Base-by-base conservation (phyloP, 805 yeast genomes). In the Diddensiella santjacobensis region DNA sequence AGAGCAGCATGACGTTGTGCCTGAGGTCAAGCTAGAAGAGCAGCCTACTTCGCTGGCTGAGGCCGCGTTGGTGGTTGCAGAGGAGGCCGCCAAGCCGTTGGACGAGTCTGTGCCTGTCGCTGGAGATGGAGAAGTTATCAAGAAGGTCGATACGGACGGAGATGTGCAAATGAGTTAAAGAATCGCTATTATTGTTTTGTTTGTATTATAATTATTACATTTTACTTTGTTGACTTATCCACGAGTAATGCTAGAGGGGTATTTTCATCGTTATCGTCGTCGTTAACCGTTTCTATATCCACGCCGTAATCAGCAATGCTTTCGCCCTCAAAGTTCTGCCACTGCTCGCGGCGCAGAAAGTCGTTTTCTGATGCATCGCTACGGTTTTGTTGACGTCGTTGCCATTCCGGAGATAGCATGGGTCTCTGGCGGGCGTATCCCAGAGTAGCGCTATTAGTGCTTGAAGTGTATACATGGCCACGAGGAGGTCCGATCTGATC, bases 241-340 rank as follows among this genome's bases (percentile, higher is more conserved):
- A 47, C 24, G 20, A 42, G 40, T 11, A n/a, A 24, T 13, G 42
- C 51, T n/a, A 51, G 22, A 5, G 54, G 54, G 13, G 22, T 30
- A n/a, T 6, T 30, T 11, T 42, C 39, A 15, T 41, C 42, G 35
- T 41, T 31, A 6, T n/a, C 24, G 10, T 30, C 24, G 19, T 18
- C 37, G 18, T 22, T 17, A n/a, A 49, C 36, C 15, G 58, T 45
- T 15, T 54, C 58, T 2, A 50, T 30, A 60, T 90, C 97, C 2
- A 91, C 98, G 0, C 98, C 98, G 63, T 80, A 90, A 65, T 88
- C 96, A 35, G 75, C 76, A 40, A 91, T 68, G 10, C 76, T 75
- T 59, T 91, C 97, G n/a, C 99, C 99, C 62, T 83, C 74, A 15
- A 75, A 81, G 61, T 86, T 88, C 48, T 65, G 67, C 95, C 96